A percentile compares a stretch with the other conserved stretches of the same genome.
These are phyloP conservation scores for Edaphochlamys debaryana DNA, from an alignment of 139 green algal species.

Conservation along the genomic window DNA sequence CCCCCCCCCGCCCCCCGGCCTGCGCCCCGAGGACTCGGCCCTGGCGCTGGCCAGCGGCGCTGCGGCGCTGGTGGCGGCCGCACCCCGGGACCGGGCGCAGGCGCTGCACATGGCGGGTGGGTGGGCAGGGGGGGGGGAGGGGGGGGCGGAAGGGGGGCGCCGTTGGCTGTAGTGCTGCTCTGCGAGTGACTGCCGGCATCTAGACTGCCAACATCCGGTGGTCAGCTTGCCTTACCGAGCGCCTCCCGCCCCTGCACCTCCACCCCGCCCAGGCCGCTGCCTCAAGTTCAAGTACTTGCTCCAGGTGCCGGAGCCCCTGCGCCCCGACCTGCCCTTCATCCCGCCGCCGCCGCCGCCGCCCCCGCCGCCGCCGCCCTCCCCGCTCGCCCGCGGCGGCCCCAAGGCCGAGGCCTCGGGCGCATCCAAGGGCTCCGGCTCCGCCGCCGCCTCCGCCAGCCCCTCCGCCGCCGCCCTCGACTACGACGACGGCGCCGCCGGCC, in stretches of 20 bases:
- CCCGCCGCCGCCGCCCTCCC: neutral
- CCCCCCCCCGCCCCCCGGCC: neutral
- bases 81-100: conserved; percentile 3
- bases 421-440: neutral
- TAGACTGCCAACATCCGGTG: too few relatives aligned
- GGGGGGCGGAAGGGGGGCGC: too few relatives aligned
- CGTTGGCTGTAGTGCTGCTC: too few relatives aligned
- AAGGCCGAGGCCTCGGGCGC: too few relatives aligned
- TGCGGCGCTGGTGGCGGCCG: conserved; percentile 13
- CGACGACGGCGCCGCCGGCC: neutral
- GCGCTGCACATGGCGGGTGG: conserved; percentile 42
- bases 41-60: conserved; percentile 42
- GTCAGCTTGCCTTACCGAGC: neutral
- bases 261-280: conserved; percentile 20
- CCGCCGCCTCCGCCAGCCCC: neutral
- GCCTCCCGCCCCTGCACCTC: too few relatives aligned
- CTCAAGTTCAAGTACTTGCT: conserved; percentile 45
- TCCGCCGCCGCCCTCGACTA: neutral
- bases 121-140: neutral
- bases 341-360: conserved; percentile 5
- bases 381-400: neutral
- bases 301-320: neutral
- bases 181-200: too few relatives aligned
- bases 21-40: conserved; percentile 46
- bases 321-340: conserved; percentile 24